Evolutionary conservation across 805 yeast species (phyloP), one percentile per base, ranked within the genome.

Genomic region (fission yeast (Schizosaccharomyces pombe)): DNA sequence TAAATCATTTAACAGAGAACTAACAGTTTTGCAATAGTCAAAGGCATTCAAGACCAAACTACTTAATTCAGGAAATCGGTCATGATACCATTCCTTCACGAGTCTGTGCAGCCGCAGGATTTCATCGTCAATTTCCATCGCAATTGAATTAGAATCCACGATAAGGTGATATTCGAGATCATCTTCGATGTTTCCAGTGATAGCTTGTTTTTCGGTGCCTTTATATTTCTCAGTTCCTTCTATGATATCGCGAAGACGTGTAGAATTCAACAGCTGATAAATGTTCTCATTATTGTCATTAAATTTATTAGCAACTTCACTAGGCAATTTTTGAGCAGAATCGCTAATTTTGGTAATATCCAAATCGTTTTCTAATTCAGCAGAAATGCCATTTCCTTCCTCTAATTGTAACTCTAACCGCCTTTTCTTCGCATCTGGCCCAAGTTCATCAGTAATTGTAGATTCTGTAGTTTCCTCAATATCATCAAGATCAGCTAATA

Each of bases 21-120:
- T 58, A 2, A 82, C 72, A 1, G 78, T 67, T 29, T 67, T 67
- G 6, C 81, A 75, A 64, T 77, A 86, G 56, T 79, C 79, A 0
- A 75, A 62, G 0, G 89, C 79, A 56, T 75, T 75, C 9, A 77
- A 68, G 1, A 84, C 71, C 39, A 86, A 66, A 0, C 78, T 67
- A 26, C 74, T 81, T 53, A 86, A 67, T 60, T 86, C 95, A 0
- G 83, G 79, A 65, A 85, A 85, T 16, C 79, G 74, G 2, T 73
- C 70, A 8, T 70, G 66, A 61, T 85, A 86, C 28, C 72, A 70
- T 0, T 71, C 62, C 52, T 71, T 74, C 37, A 81, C 65, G 54
- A 74, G 74, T 4, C 70, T 63, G 57, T 75, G 75, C 8, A 81
- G 61, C 2, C 69, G 57, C 0, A 65, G 58, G 3, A 81, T 75